Percentiles rank a stretch among this genome's conserved stretches.
Conservation (phyloP, 2,329 filamentous ascomycete genomes). For the Didymella pinodella region DNA sequence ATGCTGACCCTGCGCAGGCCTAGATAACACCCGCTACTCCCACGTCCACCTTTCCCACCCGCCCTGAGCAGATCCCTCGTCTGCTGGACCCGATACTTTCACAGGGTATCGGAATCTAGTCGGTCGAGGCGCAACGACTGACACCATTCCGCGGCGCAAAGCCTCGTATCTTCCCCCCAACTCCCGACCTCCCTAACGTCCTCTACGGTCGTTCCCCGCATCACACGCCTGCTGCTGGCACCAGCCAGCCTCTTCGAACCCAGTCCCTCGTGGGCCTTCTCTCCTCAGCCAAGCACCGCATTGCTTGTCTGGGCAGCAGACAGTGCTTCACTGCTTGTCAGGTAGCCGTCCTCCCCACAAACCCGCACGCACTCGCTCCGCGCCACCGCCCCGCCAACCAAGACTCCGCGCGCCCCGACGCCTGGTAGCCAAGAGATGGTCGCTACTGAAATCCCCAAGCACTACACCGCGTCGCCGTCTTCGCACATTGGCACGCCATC, state of each 20-base stretch:
- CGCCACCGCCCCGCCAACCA: slow-evolving; percentile 24
- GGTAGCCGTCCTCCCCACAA: slow-evolving; percentile 33
- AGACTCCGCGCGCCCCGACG: slow-evolving; percentile 31
- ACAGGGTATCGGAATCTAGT: slow-evolving; percentile 83
- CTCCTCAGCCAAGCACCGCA: slow-evolving; percentile 92
- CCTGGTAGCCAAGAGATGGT: slow-evolving; percentile 73
- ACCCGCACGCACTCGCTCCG: slow-evolving; percentile 5
- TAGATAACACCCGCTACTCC: slow-evolving; percentile 69
- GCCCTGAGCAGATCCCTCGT: slow-evolving; percentile 69
- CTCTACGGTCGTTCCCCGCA: slow-evolving; percentile 67
- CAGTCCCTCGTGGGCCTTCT: slow-evolving; percentile 85
- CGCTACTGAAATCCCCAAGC: slow-evolving; percentile 77
- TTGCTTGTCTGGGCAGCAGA: slow-evolving; percentile 97
- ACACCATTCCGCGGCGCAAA: slow-evolving; percentile 88
- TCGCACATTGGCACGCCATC: slow-evolving; percentile 80
- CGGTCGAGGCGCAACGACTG: slow-evolving; percentile 68
- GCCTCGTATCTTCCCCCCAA: slow-evolving; percentile 82
- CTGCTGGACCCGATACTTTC: slow-evolving; percentile 85
- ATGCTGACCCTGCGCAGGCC: slow-evolving; percentile 58
- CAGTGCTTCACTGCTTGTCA: slow-evolving; percentile 78
- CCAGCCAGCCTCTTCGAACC: slow-evolving; percentile 75
- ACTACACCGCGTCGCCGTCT: slow-evolving; percentile 84
- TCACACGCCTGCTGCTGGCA: slow-evolving; percentile 75
- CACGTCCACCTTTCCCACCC: slow-evolving; percentile 38
- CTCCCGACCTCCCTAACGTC: slow-evolving; percentile 91